Base-by-base conservation (phyloP, 2,329 filamentous ascomycete species). In the Ophiostoma pallidulum region DNA sequence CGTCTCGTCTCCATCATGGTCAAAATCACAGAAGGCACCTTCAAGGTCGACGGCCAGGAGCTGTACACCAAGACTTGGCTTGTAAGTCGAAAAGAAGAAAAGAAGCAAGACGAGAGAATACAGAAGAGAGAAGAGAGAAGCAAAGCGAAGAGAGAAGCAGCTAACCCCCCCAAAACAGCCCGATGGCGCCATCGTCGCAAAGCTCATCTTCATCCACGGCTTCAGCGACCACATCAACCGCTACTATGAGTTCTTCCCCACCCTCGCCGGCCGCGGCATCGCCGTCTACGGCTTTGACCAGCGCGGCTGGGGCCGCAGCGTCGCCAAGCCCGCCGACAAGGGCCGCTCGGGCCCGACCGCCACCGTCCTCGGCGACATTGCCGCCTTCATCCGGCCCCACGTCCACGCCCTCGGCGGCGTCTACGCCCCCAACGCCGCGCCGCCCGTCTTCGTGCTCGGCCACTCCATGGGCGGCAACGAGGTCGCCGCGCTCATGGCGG, bases 381-480 rank as follows among this genome's bases (percentile, higher is more conserved):
- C 24, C 10, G 24, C 24, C 24, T 87, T 96, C 62, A 10, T 28
- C 10, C 24, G 6, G 10, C 24, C 24, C 6, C 24, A 28, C 24
- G 24, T 28, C 10, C 24, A 28, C 24, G 24, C 6, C 24, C 6
- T 28, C 24, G 24, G 24, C 24, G 24, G 24, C 24, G 24, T 6
- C 24, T 10, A 28, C 24, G n/a, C n/a, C n/a, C n/a, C n/a, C n/a
- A 28, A 32, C 5, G 51, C 58, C 32, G 66, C 71, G 31, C 86
- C 88, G 31, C 87, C 88, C 0, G 60, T 94, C 14, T 96, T 95
- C 66, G 73, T 96, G 18, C 80, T 92, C 70, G 90, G 90, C 45
- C 88, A 95, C 65, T 89, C 83, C 19, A 95, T 95, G 87, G 90
- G 90, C 54, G 90, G 90, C 50, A 86, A 80, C 20, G 76, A 94